These are phyloP conservation scores for Amaranthus hypochondriacus DNA, from an alignment of 148 eudicot species.

Conservation along the genomic window DNA sequence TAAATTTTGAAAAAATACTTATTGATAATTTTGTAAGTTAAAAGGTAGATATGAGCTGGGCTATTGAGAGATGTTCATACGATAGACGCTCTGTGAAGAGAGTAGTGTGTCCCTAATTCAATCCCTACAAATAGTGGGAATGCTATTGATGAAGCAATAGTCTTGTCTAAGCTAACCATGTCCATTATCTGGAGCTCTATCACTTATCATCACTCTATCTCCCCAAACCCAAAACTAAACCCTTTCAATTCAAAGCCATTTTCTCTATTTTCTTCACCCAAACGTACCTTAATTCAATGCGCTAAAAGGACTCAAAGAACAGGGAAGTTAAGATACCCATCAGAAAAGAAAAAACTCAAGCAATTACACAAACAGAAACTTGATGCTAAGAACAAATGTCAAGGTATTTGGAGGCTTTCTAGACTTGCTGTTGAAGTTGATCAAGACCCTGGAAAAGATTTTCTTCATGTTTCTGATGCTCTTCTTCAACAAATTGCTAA, in stretches of 20 bases:
- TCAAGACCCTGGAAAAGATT: conserved; percentile 87
- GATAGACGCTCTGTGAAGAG: too few species aligned
- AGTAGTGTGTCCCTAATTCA: too few species aligned
- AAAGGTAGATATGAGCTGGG: too few species aligned
- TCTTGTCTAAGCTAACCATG: conserved; percentile 16
- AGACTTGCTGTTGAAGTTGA: conserved; percentile 56
- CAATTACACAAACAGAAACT: conserved; percentile 29
- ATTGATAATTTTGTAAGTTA: too few species aligned
- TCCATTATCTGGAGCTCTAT: conserved; percentile 22
- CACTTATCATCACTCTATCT: conserved; percentile 20
- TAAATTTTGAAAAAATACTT: too few species aligned
- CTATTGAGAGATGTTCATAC: too few species aligned
- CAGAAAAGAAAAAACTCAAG: conserved; percentile 76
- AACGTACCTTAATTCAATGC: conserved; percentile 35
- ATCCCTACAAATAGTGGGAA: too few species aligned
- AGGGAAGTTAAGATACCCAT: conserved; percentile 84
- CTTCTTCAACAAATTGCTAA: conserved; percentile 80
- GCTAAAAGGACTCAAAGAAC: conserved; percentile 59
- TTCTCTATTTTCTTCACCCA: conserved; percentile 9
- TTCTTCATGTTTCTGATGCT: conserved; percentile 57
- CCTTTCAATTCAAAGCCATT: conserved; percentile 24
- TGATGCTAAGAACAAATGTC: conserved; percentile 40
- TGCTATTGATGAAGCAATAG: too few species aligned
- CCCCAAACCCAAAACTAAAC: conserved; percentile 18
- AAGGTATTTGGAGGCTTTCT: conserved; percentile 80